Evolutionary conservation across 495 filamentous ascomycete genomes (phyloP).

Genomic region (Glonium stellatum): DNA sequence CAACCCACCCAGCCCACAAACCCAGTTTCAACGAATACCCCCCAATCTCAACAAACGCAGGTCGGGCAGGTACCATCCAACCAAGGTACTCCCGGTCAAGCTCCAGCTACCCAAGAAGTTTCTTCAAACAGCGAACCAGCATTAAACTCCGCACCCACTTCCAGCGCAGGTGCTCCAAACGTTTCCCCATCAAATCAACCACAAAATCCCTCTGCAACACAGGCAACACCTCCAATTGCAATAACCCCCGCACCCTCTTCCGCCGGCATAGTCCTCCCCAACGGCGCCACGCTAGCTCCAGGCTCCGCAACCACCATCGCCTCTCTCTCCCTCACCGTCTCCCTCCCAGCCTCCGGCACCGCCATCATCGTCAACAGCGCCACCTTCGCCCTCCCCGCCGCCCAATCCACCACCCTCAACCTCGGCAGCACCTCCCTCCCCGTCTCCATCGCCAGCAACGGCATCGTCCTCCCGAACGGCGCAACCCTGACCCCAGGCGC

Average conservation of each 20-base stretch:
- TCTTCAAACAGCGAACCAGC: no score
- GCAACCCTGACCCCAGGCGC: constrained; percentile 5
- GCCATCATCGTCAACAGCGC: constrained; percentile 4
- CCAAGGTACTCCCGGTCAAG: neutral
- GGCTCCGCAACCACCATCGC: neutral
- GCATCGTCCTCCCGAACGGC: constrained; percentile 9
- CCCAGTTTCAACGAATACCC: neutral
- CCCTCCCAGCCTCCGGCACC: neutral
- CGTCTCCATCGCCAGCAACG: neutral
- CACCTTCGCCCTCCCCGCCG: neutral
- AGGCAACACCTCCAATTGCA: neutral
- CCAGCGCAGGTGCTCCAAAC: no score
- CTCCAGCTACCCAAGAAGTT: neutral
- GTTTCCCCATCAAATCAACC: no score
- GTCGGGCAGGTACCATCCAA: neutral
- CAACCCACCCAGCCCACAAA: no score
- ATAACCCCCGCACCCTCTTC: neutral
- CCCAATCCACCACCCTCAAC: neutral
- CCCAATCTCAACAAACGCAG: neutral
- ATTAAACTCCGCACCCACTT: no score
- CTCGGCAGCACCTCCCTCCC: neutral
- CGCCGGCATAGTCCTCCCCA: constrained; percentile 6
- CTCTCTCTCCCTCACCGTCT: constrained; percentile 1
- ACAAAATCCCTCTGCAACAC: neutral
- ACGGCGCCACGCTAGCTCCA: constrained; percentile 8